These are phyloP conservation scores for Haberlea rhodopensis DNA, from an alignment of 257 asterid species.

Conservation along the genomic window DNA sequence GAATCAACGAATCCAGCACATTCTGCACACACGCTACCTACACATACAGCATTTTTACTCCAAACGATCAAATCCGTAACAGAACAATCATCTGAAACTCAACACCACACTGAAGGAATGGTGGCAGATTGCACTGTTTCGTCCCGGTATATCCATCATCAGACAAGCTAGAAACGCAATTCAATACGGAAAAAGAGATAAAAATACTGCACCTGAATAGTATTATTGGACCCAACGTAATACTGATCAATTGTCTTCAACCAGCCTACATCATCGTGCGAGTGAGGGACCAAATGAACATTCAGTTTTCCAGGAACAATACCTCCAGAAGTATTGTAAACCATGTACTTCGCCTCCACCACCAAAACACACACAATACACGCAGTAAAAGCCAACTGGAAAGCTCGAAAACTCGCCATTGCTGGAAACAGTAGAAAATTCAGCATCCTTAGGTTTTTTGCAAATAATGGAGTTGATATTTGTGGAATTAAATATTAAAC, in stretches of 20 bases:
- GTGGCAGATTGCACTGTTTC: neutral
- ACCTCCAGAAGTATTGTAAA: constrained; percentile 39
- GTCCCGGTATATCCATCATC: neutral
- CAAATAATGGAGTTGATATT: neutral
- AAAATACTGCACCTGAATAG: constrained; percentile 24
- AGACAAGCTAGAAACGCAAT: neutral
- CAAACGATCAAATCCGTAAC: neutral
- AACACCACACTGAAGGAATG: neutral
- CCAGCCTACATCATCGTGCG: constrained; percentile 44
- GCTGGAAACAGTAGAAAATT: neutral
- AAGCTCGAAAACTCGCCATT: neutral
- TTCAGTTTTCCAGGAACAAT: constrained; percentile 34
- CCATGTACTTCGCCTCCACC: constrained; percentile 36
- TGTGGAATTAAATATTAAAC: neutral
- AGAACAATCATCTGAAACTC: neutral
- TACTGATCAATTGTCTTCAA: constrained; percentile 40
- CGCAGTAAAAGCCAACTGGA: neutral
- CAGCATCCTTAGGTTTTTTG: neutral
- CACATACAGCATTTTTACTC: neutral
- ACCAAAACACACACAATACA: neutral
- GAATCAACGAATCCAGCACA: constrained; percentile 37
- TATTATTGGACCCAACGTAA: constrained; percentile 37
- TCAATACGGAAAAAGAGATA: neutral
- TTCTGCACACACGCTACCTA: constrained; percentile 39
- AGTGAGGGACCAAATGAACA: constrained; percentile 41